A percentile compares a stretch with the other conserved stretches of the same genome.
These are phyloP conservation scores for Hyphodiscus sp. DNA, from an alignment of 2,329 filamentous ascomycete genomes.

Conservation along the genomic window DNA sequence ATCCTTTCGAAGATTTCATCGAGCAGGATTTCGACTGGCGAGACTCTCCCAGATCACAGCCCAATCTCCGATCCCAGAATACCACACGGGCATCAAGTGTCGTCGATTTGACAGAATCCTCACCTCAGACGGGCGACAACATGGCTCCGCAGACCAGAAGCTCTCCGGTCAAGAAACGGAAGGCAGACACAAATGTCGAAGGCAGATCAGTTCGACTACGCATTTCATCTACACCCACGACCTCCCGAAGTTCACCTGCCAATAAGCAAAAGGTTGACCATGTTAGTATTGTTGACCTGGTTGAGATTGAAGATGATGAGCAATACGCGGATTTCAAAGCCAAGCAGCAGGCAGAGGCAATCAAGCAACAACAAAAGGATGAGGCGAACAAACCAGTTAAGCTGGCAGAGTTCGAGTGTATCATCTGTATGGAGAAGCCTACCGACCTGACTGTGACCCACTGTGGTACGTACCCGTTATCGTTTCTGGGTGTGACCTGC, in stretches of 20 bases:
- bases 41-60: neutral
- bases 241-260: slow-evolving; percentile 1
- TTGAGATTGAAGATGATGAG: slow-evolving; percentile 20
- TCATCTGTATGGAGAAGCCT: slow-evolving; percentile 61
- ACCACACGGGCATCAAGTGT: slow-evolving; percentile 13
- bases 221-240: neutral
- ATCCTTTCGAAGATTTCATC: slow-evolving; percentile 18
- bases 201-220: slow-evolving; percentile 6
- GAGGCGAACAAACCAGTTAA: slow-evolving; percentile 43
- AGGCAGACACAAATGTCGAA: slow-evolving; percentile 13
- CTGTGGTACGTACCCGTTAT: slow-evolving; percentile 47
- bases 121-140: slow-evolving; percentile 10
- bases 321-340: slow-evolving; percentile 23
- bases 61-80: neutral
- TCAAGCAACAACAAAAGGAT: slow-evolving; percentile 36
- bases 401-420: slow-evolving; percentile 54
- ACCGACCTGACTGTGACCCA: slow-evolving; percentile 55
- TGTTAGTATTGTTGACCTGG: slow-evolving; percentile 23
- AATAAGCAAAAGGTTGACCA: slow-evolving; percentile 3
- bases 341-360: slow-evolving; percentile 24
- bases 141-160: slow-evolving; percentile 14
- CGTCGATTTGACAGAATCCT: slow-evolving; percentile 25
- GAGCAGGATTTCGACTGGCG: slow-evolving; percentile 1
- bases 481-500: neutral
- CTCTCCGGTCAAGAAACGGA: slow-evolving; percentile 11